Conservation (phyloP, 2,329 filamentous ascomycete species). For the Sporothrix curviconia region DNA sequence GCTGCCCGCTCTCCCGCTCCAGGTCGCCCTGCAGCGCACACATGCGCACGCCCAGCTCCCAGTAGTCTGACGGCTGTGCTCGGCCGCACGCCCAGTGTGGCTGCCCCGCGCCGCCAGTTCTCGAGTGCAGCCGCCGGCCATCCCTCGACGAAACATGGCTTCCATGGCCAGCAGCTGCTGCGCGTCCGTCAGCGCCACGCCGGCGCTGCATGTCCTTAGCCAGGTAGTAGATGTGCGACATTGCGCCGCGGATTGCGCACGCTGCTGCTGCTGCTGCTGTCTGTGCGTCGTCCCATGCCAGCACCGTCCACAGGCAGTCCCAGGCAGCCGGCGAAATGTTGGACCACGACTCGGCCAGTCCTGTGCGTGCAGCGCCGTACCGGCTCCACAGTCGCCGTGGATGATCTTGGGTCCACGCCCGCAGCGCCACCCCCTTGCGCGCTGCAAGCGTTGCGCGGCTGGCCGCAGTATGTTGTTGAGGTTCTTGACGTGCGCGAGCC, state of each 20-base stretch:
- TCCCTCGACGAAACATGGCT: constrained; percentile 57
- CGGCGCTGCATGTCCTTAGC: constrained; percentile 59
- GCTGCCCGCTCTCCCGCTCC: constrained; percentile 50
- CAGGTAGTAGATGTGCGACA: constrained; percentile 55
- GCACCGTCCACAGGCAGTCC: constrained; percentile 58
- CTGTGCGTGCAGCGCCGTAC: constrained; percentile 41
- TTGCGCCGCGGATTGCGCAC: constrained; percentile 43
- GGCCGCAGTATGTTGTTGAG: constrained; percentile 27
- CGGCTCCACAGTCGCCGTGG: constrained; percentile 39
- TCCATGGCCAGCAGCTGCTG: constrained; percentile 64
- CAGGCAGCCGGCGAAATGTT: constrained; percentile 56
- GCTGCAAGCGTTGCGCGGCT: constrained; percentile 31
- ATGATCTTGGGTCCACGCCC: constrained; percentile 23
- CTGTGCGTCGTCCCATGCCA: constrained; percentile 41
- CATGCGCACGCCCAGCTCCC: constrained; percentile 61
- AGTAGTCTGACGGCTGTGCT: constrained; percentile 49
- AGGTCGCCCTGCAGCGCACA: constrained; percentile 51
- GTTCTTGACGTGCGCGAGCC: constrained; percentile 20
- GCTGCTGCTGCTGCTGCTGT: not conserved
- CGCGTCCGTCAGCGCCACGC: constrained; percentile 44
- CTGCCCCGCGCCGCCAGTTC: constrained; percentile 54
- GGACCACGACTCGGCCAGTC: constrained; percentile 40
- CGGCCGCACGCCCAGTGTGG: constrained; percentile 43
- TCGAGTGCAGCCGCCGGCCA: constrained; percentile 54
- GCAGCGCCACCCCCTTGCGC: not conserved